Evolutionary conservation across 176 grass and related monocot genomes (phyloP).

Genomic region (Elymus sibiricus): DNA sequence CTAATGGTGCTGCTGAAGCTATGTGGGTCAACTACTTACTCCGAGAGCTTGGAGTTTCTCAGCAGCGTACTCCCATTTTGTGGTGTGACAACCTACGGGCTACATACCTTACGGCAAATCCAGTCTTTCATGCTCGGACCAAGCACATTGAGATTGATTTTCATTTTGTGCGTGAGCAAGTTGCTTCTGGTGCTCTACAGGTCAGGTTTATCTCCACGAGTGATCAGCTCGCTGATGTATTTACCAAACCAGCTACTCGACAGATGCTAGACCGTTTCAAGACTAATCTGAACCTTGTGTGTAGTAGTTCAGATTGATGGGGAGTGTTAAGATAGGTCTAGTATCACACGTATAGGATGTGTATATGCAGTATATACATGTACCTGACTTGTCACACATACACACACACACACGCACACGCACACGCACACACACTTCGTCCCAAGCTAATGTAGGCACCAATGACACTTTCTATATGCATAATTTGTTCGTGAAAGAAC

Average conservation of each 20-base stretch:
- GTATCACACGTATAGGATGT: too few species aligned
- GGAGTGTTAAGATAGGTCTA: too few species aligned
- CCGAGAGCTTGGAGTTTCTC: not conserved
- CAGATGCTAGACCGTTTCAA: too few species aligned
- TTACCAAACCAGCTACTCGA: not conserved
- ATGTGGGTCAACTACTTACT: not conserved
- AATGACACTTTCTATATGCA: not conserved
- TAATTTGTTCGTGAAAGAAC: not conserved
- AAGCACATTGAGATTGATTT: not conserved
- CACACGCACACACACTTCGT: too few species aligned
- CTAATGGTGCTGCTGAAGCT: not conserved
- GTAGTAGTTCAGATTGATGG: not conserved
- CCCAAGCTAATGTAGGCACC: slow-evolving; percentile 11
- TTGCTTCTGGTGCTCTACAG: not conserved
- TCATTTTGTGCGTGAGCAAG: not conserved
- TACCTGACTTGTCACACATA: too few species aligned
- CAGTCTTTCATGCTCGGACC: not conserved
- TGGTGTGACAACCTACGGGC: not conserved
- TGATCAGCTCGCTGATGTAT: not conserved
- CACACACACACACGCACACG: too few species aligned
- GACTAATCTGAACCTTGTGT: not conserved
- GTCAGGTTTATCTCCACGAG: not conserved
- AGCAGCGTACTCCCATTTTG: not conserved
- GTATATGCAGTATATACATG: not conserved
- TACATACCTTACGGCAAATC: not conserved